Percentiles rank a stretch among this genome's conserved stretches.
phyloP scores from a whole-genome alignment of 306 rosid species.

The Gillenia trifoliata region DNA sequence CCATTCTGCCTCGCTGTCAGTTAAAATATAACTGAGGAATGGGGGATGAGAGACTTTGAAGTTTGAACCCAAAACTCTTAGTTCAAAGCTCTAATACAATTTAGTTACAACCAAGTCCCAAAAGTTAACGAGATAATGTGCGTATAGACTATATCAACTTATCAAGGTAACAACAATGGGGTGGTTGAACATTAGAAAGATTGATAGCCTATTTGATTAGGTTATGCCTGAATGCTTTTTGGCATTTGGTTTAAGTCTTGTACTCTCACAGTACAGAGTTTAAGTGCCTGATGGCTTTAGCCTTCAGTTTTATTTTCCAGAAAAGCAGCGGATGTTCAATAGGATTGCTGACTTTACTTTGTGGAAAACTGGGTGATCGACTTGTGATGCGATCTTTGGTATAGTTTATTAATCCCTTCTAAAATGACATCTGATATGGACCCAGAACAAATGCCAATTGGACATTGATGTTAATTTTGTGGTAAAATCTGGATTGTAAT shows the following conservation, averaged over 20 bases:
- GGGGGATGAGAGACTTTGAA: not conserved
- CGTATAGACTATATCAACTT: not conserved
- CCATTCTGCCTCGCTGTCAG: not conserved
- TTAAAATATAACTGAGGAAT: not conserved
- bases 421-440: not conserved
- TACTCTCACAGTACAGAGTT: not conserved
- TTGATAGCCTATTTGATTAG: conserved; percentile 10
- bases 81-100: not conserved
- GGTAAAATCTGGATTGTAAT: not conserved
- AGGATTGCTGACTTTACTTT: not conserved
- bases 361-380: conserved; percentile 5
- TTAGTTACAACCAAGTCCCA: not conserved
- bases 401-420: not conserved
- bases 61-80: not conserved
- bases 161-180: not conserved
- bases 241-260: conserved; percentile 6
- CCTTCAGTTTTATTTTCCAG: not conserved
- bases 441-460: not conserved
- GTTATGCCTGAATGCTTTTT: conserved; percentile 13
- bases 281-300: conserved; percentile 1
- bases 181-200: not conserved
- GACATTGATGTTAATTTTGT: not conserved
- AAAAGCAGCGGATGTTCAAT: not conserved
- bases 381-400: not conserved
- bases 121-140: not conserved